Base-by-base conservation (phyloP, 2,329 filamentous ascomycete genomes). In the Aureobasidium mangrovei region DNA sequence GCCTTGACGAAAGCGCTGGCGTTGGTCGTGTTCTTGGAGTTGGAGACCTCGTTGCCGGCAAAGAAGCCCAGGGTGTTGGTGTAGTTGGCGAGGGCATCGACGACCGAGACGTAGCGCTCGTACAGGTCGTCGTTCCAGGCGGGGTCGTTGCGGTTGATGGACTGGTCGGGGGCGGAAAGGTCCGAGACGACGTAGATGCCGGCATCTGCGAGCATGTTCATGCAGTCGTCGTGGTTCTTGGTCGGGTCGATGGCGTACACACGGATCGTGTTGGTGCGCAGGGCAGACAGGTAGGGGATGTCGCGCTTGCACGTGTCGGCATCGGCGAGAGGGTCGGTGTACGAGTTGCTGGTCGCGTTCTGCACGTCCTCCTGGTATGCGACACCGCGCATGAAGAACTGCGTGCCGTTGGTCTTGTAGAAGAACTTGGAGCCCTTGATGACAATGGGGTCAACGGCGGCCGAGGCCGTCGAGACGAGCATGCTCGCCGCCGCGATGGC, bases 101-200 rank as follows among this genome's bases (percentile, higher is more conserved):
- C 76, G 58, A 98, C 93, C 32, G 74, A 73, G 56, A 84, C 87
- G 78, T 97, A 98, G 60, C 89, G 88, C 35, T 77, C 69, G 74
- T 84, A 95, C 46, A 96, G 79, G 9, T 80, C 79, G 52, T 83
- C 79, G 68, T 89, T 83, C 93, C 93, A 98, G 58, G 77, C 65
- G 18, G 91, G 86, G 61, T 78, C 71, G 67, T 88, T 79, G 61
- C 91, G 88, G 76, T 91, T 85, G 78, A 98, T 95, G 52, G 93
- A 97, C 55, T 80, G 70, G 53, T 72, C 74, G 32, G 93, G 93
- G 69, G 94, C 83, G 26, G 85, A 86, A 62, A 98, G 76, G 77
- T 98, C 93, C 61, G 90, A 86, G 64, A 98, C 81, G 65, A 98
- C 84, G 71, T 97, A 98, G 76, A 98, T 97, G 66, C 90, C 91